phyloP scores from a whole-genome alignment of 805 yeast species.

The Saccharomycopsis selenospora region DNA sequence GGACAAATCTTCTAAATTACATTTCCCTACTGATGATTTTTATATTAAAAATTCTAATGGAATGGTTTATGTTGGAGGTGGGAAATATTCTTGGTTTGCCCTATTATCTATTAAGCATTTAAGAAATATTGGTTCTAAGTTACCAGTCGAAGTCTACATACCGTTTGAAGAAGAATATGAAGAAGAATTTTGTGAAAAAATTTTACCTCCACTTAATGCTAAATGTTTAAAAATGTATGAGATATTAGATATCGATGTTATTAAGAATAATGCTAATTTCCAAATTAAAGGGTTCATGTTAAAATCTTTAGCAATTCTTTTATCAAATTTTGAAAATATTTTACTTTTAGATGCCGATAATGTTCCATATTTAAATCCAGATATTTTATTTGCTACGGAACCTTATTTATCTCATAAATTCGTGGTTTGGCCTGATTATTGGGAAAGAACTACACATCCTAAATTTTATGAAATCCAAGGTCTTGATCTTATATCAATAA shows the following conservation, averaged over 20 bases:
- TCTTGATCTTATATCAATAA: conserved; percentile 37
- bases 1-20: conserved; percentile 6
- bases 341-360: conserved; percentile 43
- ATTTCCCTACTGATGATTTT: conserved; percentile 1
- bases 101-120: conserved; percentile 35
- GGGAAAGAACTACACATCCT: conserved; percentile 81
- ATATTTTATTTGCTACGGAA: conserved; percentile 46
- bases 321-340: conserved; percentile 40
- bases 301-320: conserved; percentile 38
- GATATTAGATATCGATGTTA: conserved; percentile 27
- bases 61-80: conserved; percentile 39
- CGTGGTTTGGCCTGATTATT: conserved; percentile 78
- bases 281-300: conserved; percentile 32
- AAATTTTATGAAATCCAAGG: conserved; percentile 63
- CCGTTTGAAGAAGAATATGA: conserved; percentile 37
- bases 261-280: conserved; percentile 22
- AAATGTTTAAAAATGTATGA: conserved; percentile 36
- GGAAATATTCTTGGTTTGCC: conserved; percentile 36
- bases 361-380: conserved; percentile 40
- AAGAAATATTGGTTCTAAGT: conserved; percentile 35
- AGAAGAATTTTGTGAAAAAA: conserved; percentile 32
- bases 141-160: conserved; percentile 40
- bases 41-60: conserved; percentile 22
- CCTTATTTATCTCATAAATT: conserved; percentile 47
- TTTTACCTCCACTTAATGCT: conserved; percentile 36